A percentile compares a stretch with the other conserved stretches of the same genome.
These are phyloP conservation scores for Pythium guiyangense DNA, from an alignment of 352 stramenopile species.

Conservation along the genomic window DNA sequence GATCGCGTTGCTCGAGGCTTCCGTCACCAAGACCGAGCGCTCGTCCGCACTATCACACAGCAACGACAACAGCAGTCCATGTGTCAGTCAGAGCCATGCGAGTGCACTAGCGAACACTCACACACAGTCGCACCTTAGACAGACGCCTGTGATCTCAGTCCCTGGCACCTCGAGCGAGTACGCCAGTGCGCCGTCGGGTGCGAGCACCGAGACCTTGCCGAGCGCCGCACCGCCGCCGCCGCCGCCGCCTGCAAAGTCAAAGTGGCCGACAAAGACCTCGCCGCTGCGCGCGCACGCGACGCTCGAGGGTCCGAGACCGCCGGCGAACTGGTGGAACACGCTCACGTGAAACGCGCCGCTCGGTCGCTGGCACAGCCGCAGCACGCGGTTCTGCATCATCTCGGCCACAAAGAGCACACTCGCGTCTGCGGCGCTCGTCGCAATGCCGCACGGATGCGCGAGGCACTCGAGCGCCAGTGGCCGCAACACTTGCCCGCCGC, in stretches of 20 bases:
- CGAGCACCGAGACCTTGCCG: constrained; percentile 70
- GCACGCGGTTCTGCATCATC: constrained; percentile 76
- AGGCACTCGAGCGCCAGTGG: too few relatives aligned
- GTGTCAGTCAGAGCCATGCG: too few relatives aligned
- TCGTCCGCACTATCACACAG: constrained; percentile 57
- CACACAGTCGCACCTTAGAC: constrained; percentile 49
- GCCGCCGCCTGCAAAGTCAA: constrained; percentile 68
- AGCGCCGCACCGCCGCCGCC: constrained; percentile 4
- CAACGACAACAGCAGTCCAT: too few relatives aligned
- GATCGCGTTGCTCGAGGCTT: too few relatives aligned
- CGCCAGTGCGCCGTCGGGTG: constrained; percentile 35
- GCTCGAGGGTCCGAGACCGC: constrained; percentile 73
- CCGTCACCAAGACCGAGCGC: constrained; percentile 60
- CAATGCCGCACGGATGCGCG: too few relatives aligned
- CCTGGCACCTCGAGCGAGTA: constrained; percentile 54
- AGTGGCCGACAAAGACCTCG: constrained; percentile 76
- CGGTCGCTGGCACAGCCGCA: constrained; percentile 64
- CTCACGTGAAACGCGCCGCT: constrained; percentile 64
- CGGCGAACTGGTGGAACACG: constrained; percentile 83
- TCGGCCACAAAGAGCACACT: too few relatives aligned
- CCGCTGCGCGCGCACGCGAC: constrained; percentile 57
- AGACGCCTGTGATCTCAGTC: constrained; percentile 72
- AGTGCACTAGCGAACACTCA: too few relatives aligned
- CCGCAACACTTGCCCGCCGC: too few relatives aligned
- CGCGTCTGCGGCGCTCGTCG: too few relatives aligned